phyloP scores from a whole-genome alignment of 495 filamentous ascomycete species.

The Glutinoglossum americanum region DNA sequence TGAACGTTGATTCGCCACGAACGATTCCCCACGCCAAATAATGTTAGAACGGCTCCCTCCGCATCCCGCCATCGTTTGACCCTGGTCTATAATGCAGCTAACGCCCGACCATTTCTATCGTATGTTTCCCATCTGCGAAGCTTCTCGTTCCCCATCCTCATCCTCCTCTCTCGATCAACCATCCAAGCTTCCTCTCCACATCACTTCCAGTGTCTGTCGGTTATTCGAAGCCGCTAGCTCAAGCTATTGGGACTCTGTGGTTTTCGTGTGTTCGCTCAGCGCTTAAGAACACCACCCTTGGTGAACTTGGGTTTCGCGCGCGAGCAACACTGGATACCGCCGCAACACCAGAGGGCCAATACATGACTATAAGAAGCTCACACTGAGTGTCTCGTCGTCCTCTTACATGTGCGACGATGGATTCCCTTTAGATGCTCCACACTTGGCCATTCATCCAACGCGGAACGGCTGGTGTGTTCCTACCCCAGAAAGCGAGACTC shows the following conservation, averaged over 20 bases:
- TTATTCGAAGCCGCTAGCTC: background rate
- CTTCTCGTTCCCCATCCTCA: background rate
- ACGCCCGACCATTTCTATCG: background rate
- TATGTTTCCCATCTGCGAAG: background rate
- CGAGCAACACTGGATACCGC: background rate
- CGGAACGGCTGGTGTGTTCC: background rate
- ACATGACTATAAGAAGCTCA: background rate
- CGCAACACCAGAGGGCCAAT: background rate
- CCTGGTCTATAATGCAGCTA: background rate
- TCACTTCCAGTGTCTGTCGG: background rate
- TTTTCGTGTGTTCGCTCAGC: background rate
- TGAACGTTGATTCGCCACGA: background rate
- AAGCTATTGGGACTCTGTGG: background rate
- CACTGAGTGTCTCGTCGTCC: background rate
- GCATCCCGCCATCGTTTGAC: slow-evolving; percentile 2
- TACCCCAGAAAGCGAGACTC: background rate
- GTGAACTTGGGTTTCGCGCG: background rate
- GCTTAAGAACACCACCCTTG: background rate
- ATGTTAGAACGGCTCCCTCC: background rate
- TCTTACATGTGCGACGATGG: background rate
- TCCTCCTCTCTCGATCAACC: background rate
- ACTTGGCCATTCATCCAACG: background rate
- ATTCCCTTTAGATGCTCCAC: background rate
- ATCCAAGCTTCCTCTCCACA: background rate
- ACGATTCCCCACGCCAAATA: background rate